phyloP scores from a whole-genome alignment of 1,284 basidiomycete genomes.

The Vanrija pseudolonga region DNA sequence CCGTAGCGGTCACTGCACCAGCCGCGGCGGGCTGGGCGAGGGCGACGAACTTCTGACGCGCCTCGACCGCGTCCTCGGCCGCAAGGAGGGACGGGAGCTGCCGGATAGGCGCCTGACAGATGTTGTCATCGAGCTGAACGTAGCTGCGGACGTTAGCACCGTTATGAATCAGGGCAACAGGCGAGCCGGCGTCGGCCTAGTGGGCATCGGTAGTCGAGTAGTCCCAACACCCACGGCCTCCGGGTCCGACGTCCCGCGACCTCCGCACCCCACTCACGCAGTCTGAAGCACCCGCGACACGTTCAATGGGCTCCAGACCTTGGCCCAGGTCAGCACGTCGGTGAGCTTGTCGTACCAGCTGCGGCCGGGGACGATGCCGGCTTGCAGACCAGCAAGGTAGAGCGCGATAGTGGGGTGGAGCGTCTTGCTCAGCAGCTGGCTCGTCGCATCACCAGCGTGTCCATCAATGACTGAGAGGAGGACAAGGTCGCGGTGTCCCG shows the following conservation, averaged over 20 bases:
- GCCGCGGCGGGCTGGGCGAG: constrained; percentile 71
- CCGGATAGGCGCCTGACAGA: constrained; percentile 51
- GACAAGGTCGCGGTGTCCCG: constrained; percentile 60
- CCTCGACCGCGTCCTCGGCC: constrained; percentile 20
- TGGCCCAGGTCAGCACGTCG: constrained; percentile 20
- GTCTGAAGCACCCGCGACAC: constrained; percentile 26
- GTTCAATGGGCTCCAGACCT: constrained; percentile 31
- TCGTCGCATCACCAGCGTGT: constrained; percentile 80
- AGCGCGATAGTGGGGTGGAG: constrained; percentile 82
- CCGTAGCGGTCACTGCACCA: constrained; percentile 84
- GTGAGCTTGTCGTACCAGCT: constrained; percentile 18
- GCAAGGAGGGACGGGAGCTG: constrained; percentile 49
- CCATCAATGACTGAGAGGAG: constrained; percentile 92
- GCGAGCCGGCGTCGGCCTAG: too few species aligned
- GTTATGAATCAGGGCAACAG: not conserved
- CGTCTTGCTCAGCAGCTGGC: constrained; percentile 73
- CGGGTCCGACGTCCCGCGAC: not conserved
- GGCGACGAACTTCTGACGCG: constrained; percentile 53
- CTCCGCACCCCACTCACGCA: constrained; percentile 27
- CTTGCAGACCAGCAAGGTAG: constrained; percentile 60
- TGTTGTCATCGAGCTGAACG: constrained; percentile 54
- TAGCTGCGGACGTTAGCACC: constrained; percentile 30
- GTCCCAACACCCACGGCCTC: not conserved
- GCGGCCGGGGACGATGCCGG: constrained; percentile 39
- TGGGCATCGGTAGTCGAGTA: not conserved